A percentile compares a stretch with the other conserved stretches of the same genome.
Conservation (phyloP, 2,329 filamentous ascomycete genomes). For the Scopulariopsis brevicaulis region DNA sequence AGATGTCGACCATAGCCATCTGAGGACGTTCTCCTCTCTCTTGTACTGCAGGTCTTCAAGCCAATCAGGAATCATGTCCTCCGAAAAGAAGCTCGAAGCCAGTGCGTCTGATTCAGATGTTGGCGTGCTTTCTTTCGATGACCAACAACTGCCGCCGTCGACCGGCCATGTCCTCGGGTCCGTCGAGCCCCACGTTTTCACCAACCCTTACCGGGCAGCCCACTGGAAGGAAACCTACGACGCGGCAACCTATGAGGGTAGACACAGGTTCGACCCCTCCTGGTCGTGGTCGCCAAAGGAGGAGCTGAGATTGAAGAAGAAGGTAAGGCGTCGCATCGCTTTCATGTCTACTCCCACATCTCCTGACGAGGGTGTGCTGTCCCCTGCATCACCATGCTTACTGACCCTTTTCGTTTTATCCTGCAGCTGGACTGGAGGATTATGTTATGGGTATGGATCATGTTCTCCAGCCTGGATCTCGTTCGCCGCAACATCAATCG, state of each 20-base stretch:
- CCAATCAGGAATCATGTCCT: not conserved
- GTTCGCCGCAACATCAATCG: slow-evolving; percentile 30
- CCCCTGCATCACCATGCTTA: not conserved
- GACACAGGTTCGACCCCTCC: not conserved
- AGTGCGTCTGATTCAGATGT: not conserved
- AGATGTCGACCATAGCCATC: not conserved
- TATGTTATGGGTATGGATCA: slow-evolving; percentile 30
- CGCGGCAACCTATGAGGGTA: not conserved
- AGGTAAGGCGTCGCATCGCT: not conserved
- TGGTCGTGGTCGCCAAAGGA: not conserved
- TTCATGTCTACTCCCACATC: not conserved
- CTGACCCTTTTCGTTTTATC: not conserved
- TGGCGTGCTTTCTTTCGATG: not conserved
- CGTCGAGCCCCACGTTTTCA: slow-evolving; percentile 7
- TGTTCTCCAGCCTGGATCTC: slow-evolving; percentile 36
- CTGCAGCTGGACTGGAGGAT: slow-evolving; percentile 19
- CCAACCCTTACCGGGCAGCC: slow-evolving; percentile 4
- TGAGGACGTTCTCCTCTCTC: not conserved
- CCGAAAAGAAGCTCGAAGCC: not conserved
- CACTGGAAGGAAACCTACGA: slow-evolving; percentile 5
- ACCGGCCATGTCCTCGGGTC: slow-evolving; percentile 6
- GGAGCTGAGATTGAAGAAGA: not conserved
- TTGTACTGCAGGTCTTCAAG: not conserved
- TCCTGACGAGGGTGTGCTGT: no score
- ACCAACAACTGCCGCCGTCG: slow-evolving; percentile 2